Conservation (phyloP, 106 monocot species). For the Allium sativum region DNA sequence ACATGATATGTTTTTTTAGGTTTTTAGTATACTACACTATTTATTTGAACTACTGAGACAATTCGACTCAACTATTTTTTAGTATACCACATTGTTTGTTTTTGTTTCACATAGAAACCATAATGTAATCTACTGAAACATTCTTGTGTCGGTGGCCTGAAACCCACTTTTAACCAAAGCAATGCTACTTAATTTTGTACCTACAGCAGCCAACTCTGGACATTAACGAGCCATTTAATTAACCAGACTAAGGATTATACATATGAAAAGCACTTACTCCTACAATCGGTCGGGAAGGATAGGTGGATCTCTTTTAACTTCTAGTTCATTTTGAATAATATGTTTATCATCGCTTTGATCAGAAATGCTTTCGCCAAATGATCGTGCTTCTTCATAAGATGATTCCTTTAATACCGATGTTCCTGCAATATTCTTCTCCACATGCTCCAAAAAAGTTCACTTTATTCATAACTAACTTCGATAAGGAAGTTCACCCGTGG, state of each 20-base stretch:
- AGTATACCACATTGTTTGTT: too few species aligned
- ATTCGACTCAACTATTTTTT: too few species aligned
- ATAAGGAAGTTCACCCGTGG: too few species aligned
- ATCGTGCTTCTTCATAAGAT: slow-evolving; percentile 54
- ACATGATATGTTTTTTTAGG: too few species aligned
- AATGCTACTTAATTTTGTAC: slow-evolving; percentile 63
- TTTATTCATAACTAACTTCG: too few species aligned
- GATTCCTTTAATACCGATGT: slow-evolving; percentile 14
- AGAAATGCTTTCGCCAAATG: slow-evolving; percentile 27
- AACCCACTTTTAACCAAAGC: slow-evolving; percentile 88
- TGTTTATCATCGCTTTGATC: slow-evolving; percentile 24
- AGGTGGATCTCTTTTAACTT: slow-evolving; percentile 37
- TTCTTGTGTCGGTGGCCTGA: slow-evolving; percentile 22
- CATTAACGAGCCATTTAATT: slow-evolving; percentile 9
- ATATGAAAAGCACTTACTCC: slow-evolving; percentile 70
- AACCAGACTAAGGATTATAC: slow-evolving; percentile 28
- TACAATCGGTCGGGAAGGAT: slow-evolving; percentile 53
- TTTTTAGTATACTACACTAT: too few species aligned
- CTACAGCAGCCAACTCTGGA: slow-evolving; percentile 48
- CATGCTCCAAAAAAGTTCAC: too few species aligned
- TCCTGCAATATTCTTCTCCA: too few species aligned
- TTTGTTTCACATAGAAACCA: too few species aligned
- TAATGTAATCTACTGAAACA: background rate
- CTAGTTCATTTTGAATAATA: background rate
- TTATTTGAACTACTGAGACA: too few species aligned